Evolutionary conservation across 805 yeast species (phyloP), one percentile per base, ranked within the genome.

Genomic region (Suhomyces prunicola): DNA sequence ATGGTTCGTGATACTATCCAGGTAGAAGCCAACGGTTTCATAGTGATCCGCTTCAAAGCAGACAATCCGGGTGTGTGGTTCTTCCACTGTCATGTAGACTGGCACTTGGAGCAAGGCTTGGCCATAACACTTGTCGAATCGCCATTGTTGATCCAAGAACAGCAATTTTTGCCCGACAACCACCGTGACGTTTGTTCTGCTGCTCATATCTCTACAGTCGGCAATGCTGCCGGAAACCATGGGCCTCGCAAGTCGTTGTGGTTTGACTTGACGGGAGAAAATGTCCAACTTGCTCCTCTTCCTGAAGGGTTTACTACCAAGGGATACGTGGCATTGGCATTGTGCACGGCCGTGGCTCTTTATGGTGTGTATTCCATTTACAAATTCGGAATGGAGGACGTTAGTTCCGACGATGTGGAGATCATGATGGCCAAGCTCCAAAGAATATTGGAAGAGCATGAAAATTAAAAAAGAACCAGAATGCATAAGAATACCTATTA

Each of bases 51-150:
- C 59, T 90, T 90, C 68, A 79, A 74, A 60, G 90, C 97, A 10
- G 83, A 87, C 62, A 91, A 92, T 63, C 97, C 97, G 2, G 97
- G 97, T 53, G 85, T 90, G 24, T 92, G 97, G 97, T 82, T 87
- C 56, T 88, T 91, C 84, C 97, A 91, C 67, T 91, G 97, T 70
- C 96, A 89, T 65, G 82, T 88, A 51, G 93, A 88, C 63, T 88
- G 91, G 87, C 96, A 88, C 70, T 79, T 88, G 67, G 86, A 84
- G 60, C 94, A 88, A 72, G 96, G 96, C 27, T 76, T 88, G 51
- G 92, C 92, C 6, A 74, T 87, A 49, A 81, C 83, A 1, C 79
- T 88, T 36, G 74, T 88, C 42, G 96, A 88, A 68, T 88, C 87
- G 29, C 93, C 94, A 19, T 61, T 73, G 50, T 72, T 74, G 35